Conservation (phyloP, 2,329 filamentous ascomycete genomes). For the Raffaelea arxii region DNA sequence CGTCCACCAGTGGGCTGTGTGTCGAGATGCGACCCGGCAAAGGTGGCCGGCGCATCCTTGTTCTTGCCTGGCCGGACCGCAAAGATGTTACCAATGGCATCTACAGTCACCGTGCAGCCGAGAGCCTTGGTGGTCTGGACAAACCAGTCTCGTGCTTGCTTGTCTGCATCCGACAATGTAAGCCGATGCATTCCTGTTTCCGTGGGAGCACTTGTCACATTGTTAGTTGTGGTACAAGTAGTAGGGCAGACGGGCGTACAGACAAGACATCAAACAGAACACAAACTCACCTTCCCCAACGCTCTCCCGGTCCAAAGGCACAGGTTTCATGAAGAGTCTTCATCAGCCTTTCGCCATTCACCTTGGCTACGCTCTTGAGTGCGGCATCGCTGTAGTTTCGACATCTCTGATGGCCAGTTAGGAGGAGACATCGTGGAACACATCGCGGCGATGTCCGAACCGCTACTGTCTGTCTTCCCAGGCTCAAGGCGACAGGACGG, state of each 20-base stretch:
- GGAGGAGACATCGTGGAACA: no score
- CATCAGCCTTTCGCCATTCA: conserved; percentile 9
- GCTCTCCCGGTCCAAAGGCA: conserved; percentile 32
- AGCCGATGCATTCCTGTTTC: conserved; percentile 73
- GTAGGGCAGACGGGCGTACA: neutral
- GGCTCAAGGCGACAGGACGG: no score
- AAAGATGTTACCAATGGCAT: conserved; percentile 78
- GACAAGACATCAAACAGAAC: neutral
- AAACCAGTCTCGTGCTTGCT: conserved; percentile 67
- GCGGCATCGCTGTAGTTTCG: no score
- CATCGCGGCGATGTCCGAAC: no score
- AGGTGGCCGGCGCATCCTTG: conserved; percentile 51
- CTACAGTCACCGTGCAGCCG: conserved; percentile 57
- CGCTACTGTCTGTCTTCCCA: no score
- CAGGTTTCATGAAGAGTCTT: conserved; percentile 11
- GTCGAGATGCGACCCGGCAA: conserved; percentile 60
- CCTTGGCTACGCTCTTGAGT: no score
- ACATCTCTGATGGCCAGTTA: no score
- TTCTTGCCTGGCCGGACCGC: conserved; percentile 55
- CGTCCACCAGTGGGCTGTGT: conserved; percentile 55
- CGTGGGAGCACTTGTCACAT: conserved; percentile 41
- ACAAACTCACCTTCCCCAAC: conserved; percentile 51
- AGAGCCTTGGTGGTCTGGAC: conserved; percentile 49
- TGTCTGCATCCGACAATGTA: conserved; percentile 61
- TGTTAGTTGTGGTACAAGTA: no score